These are phyloP conservation scores for Wakefieldia striispora DNA, from an alignment of 768 basidiomycete species.

Conservation along the genomic window DNA sequence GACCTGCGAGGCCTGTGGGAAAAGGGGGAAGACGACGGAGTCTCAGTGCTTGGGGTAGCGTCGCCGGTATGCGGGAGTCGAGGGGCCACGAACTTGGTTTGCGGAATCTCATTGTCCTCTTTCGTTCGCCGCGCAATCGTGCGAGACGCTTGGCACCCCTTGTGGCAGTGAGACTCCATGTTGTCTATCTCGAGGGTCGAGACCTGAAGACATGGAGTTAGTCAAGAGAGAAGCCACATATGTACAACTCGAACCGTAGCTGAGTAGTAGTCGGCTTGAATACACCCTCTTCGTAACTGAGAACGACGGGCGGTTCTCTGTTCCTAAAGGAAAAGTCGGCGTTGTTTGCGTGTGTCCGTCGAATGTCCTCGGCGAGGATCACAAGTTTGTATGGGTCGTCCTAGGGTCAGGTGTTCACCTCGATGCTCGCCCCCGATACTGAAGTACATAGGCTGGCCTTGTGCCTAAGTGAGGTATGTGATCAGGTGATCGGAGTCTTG, in stretches of 20 bases:
- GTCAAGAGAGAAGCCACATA: conserved; percentile 6
- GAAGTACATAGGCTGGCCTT: too few relatives aligned
- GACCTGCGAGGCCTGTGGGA: conserved; percentile 68
- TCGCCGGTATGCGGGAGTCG: too few relatives aligned
- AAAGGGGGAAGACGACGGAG: too few relatives aligned
- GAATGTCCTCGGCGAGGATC: conserved; percentile 75
- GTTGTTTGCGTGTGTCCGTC: conserved; percentile 53
- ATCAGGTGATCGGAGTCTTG: too few relatives aligned
- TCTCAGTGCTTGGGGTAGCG: too few relatives aligned
- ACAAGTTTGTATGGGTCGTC: conserved; percentile 96
- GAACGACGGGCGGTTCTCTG: conserved; percentile 71
- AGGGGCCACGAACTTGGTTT: conserved; percentile 65
- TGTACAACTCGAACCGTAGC: conserved; percentile 87
- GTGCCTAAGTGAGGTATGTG: too few relatives aligned
- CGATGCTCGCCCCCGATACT: too few relatives aligned
- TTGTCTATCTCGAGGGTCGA: conserved; percentile 84
- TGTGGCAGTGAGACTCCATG: conserved; percentile 76
- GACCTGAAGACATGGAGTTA: conserved; percentile 46
- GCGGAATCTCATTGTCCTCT: conserved; percentile 73
- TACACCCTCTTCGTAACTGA: conserved; percentile 82
- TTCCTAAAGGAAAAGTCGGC: conserved; percentile 90
- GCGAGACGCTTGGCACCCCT: conserved; percentile 62
- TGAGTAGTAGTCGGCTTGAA: conserved; percentile 77
- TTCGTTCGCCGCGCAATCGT: conserved; percentile 72
- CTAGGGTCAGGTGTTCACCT: conserved; percentile 38